Conservation (phyloP, 2,329 filamentous ascomycete species). For the Phaeosphaeria sp. region DNA sequence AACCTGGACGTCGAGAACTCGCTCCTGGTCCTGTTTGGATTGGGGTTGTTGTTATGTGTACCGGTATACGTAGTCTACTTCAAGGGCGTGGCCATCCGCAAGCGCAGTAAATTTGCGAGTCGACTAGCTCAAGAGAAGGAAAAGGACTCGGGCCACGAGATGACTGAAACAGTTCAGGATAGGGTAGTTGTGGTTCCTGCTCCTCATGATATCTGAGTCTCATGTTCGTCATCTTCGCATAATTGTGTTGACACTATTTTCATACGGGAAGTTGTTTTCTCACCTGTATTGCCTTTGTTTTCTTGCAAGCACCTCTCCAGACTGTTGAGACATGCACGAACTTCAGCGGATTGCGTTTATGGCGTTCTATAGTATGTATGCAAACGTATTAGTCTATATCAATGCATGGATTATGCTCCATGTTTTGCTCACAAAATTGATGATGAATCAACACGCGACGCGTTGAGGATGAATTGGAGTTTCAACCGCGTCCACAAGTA, state of each 20-base stretch:
- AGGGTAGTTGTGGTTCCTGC: neutral
- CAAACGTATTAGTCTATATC: too few relatives aligned
- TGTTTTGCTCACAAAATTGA: too few relatives aligned
- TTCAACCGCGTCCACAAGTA: constrained; percentile 4
- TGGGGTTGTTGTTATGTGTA: constrained; percentile 57
- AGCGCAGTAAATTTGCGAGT: constrained; percentile 35
- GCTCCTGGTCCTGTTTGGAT: constrained; percentile 54
- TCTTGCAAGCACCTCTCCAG: too few relatives aligned
- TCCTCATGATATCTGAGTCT: neutral
- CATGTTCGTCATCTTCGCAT: neutral
- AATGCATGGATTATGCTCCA: too few relatives aligned
- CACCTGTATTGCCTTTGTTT: too few relatives aligned
- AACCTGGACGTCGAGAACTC: constrained; percentile 31
- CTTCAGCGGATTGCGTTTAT: too few relatives aligned
- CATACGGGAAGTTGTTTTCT: too few relatives aligned
- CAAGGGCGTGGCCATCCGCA: constrained; percentile 60
- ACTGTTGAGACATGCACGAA: too few relatives aligned
- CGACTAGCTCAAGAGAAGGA: constrained; percentile 29
- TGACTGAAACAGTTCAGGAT: neutral
- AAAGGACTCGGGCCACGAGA: neutral
- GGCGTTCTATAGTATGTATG: too few relatives aligned
- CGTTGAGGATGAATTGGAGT: neutral
- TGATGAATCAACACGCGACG: neutral
- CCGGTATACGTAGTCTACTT: constrained; percentile 64
- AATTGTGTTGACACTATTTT: too few relatives aligned